Conservation (phyloP, 306 rosid species). For the Leucaena leucocephala region DNA sequence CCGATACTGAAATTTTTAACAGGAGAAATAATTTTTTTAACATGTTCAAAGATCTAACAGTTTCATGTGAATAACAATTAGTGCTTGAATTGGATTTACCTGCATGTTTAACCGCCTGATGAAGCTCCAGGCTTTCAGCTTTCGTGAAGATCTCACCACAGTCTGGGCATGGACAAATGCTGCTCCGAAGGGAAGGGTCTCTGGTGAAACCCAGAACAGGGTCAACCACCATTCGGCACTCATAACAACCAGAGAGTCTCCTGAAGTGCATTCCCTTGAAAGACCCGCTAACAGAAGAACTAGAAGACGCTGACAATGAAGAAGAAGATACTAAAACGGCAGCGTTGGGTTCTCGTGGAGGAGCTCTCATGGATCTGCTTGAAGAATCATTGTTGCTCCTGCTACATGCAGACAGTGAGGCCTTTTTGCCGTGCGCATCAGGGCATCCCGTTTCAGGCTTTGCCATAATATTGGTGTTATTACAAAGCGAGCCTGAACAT, state of each 20-base stretch:
- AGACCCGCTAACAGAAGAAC: slow-evolving; percentile 66
- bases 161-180: slow-evolving; percentile 82
- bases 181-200: slow-evolving; percentile 80
- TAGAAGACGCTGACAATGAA: slow-evolving; percentile 63
- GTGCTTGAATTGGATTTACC: slow-evolving; percentile 47
- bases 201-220: slow-evolving; percentile 84
- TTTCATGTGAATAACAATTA: neutral
- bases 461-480: slow-evolving; percentile 79
- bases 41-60: neutral
- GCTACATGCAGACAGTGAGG: slow-evolving; percentile 45
- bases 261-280: slow-evolving; percentile 86
- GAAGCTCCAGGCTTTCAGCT: slow-evolving; percentile 80
- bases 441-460: slow-evolving; percentile 70
- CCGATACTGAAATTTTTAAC: slow-evolving; percentile 64
- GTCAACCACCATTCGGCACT: slow-evolving; percentile 95
- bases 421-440: slow-evolving; percentile 68
- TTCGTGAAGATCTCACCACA: slow-evolving; percentile 92
- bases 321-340: slow-evolving; percentile 62
- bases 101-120: slow-evolving; percentile 87
- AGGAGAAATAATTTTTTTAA: neutral
- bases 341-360: slow-evolving; percentile 65
- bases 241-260: slow-evolving; percentile 92
- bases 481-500: slow-evolving; percentile 87
- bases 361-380: slow-evolving; percentile 74
- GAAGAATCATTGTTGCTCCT: slow-evolving; percentile 51